Conservation (phyloP, 2,329 filamentous ascomycete genomes). For the Talaromyces marneffei region DNA sequence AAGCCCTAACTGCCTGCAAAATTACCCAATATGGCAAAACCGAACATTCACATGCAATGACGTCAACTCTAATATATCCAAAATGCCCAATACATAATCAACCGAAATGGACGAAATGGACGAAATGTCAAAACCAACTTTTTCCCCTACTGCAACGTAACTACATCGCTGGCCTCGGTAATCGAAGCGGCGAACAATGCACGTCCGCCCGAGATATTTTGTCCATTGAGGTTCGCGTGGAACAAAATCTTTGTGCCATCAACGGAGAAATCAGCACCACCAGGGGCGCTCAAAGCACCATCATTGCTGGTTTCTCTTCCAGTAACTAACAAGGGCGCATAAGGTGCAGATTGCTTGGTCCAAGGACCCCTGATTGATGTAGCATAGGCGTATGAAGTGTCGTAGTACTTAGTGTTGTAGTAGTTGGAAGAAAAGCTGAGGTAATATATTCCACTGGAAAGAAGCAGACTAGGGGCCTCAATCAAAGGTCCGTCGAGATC, state of each 20-base stretch:
- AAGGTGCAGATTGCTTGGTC: slow-evolving; percentile 20
- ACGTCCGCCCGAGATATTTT: slow-evolving; percentile 17
- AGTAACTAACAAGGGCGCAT: slow-evolving; percentile 23
- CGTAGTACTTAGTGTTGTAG: slow-evolving; percentile 48
- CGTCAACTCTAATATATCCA: background rate
- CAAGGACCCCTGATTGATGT: slow-evolving; percentile 24
- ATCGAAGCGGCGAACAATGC: slow-evolving; percentile 21
- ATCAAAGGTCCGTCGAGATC: slow-evolving; percentile 53
- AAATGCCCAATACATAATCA: background rate
- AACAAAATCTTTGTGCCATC: slow-evolving; percentile 25
- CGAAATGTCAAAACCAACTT: background rate
- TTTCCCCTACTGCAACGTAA: slow-evolving; percentile 3
- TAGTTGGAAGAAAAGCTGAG: slow-evolving; percentile 55
- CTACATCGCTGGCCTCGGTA: background rate
- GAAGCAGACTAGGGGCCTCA: slow-evolving; percentile 51
- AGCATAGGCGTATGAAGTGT: slow-evolving; percentile 51
- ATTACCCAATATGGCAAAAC: background rate
- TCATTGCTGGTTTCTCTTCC: slow-evolving; percentile 20
- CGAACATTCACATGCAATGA: background rate
- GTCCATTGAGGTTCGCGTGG: slow-evolving; percentile 23
- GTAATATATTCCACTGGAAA: slow-evolving; percentile 45
- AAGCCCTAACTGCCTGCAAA: background rate
- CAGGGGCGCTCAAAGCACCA: slow-evolving; percentile 24
- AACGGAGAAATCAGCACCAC: slow-evolving; percentile 25
- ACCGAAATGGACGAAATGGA: too few relatives aligned